These are phyloP conservation scores for Penicillium freii DNA, from an alignment of 2,329 filamentous ascomycete genomes.

Conservation along the genomic window DNA sequence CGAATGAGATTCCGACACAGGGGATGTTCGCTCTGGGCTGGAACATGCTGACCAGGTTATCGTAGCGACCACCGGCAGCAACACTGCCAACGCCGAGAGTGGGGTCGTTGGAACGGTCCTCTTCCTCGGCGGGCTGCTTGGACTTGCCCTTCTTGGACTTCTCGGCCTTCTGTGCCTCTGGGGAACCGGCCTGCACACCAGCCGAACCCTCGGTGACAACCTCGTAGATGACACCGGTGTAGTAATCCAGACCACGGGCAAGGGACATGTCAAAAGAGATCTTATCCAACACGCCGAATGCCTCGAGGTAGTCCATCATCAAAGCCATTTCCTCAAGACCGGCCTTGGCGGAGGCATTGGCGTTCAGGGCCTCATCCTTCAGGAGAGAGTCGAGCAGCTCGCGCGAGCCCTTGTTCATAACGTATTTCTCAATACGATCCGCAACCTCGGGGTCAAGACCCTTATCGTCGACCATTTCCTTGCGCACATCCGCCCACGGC, in stretches of 20 bases:
- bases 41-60: conserved; percentile 94
- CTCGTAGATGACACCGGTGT: conserved; percentile 88
- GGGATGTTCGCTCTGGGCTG: conserved; percentile 79
- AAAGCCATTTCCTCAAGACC: conserved; percentile 78
- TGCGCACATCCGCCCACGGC: conserved; percentile 83
- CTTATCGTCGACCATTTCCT: conserved; percentile 93
- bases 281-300: conserved; percentile 67
- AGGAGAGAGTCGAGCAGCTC: conserved; percentile 71
- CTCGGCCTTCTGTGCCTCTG: conserved; percentile 34
- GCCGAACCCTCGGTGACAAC: conserved; percentile 80
- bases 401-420: conserved; percentile 70
- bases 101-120: conserved; percentile 75
- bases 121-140: conserved; percentile 57
- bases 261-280: conserved; percentile 89
- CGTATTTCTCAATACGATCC: conserved; percentile 82
- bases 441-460: conserved; percentile 73
- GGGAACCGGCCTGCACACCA: conserved; percentile 42
- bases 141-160: conserved; percentile 47
- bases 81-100: conserved; percentile 81
- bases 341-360: conserved; percentile 72
- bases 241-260: conserved; percentile 88
- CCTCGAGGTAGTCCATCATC: conserved; percentile 78
- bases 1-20: conserved; percentile 90
- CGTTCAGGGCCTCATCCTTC: conserved; percentile 64
- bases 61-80: conserved; percentile 86